These are phyloP conservation scores for Thalassiosira sp. DNA, from an alignment of 352 stramenopile species.

Conservation along the genomic window DNA sequence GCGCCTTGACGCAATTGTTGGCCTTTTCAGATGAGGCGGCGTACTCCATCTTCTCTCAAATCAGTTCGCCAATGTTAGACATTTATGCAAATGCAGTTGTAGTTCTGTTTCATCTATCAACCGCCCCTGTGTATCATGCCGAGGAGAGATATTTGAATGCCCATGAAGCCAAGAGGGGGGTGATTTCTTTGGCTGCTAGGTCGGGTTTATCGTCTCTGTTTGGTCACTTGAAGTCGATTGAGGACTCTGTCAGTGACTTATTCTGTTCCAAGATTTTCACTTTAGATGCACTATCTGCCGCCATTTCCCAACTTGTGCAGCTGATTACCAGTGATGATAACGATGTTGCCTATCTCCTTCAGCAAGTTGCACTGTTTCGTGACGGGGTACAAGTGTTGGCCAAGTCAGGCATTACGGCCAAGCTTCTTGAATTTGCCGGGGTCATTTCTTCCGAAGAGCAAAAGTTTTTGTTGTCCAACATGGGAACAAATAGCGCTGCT, in stretches of 20 bases:
- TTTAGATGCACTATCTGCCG: constrained; percentile 9
- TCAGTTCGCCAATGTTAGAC: constrained; percentile 21
- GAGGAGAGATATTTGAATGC: constrained; percentile 15
- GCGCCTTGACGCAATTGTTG: constrained; percentile 39
- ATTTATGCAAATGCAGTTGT: constrained; percentile 35
- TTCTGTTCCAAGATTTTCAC: constrained; percentile 41
- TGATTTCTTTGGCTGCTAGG: constrained; percentile 32
- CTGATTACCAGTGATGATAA: constrained; percentile 36
- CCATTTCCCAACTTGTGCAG: constrained; percentile 16
- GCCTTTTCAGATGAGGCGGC: constrained; percentile 12
- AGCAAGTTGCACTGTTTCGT: constrained; percentile 36
- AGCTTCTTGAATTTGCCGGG: constrained; percentile 38
- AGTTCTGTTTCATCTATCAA: constrained; percentile 30
- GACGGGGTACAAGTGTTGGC: constrained; percentile 35
- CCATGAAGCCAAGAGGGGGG: constrained; percentile 20
- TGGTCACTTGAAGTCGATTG: constrained; percentile 40
- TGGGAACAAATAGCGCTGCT: constrained; percentile 22
- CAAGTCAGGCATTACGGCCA: constrained; percentile 25
- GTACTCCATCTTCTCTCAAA: constrained; percentile 30
- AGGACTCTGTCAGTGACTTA: constrained; percentile 13
- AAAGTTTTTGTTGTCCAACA: constrained; percentile 34
- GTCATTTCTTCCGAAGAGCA: constrained; percentile 26
- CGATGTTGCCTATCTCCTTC: constrained; percentile 42
- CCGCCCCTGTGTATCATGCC: constrained; percentile 16
- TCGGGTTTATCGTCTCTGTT: constrained; percentile 47